phyloP scores from a whole-genome alignment of 352 stramenopile species.

The Pythium catenulatum region DNA sequence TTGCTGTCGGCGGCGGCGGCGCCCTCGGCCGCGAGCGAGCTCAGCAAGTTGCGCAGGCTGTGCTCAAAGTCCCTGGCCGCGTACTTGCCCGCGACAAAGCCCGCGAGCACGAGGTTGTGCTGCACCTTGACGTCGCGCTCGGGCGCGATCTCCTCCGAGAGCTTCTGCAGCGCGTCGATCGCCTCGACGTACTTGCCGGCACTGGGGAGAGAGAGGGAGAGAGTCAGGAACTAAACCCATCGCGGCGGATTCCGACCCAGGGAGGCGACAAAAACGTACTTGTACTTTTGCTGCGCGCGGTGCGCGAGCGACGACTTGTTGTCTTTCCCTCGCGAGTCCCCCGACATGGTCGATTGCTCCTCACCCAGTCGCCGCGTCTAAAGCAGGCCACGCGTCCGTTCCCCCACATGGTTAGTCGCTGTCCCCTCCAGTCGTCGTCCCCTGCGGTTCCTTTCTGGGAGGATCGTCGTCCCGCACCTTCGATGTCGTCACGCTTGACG shows the following conservation, averaged over 20 bases:
- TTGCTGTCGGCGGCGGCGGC: too few species aligned
- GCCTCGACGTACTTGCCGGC: conserved; percentile 92
- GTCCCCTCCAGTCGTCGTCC: too few species aligned
- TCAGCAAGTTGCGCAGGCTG: conserved; percentile 80
- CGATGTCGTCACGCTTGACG: too few species aligned
- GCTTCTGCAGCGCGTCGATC: conserved; percentile 90
- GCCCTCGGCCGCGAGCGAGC: conserved; percentile 62
- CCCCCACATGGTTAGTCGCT: too few species aligned
- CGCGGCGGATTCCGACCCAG: too few species aligned
- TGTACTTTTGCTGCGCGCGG: conserved; percentile 93
- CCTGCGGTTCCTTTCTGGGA: too few species aligned
- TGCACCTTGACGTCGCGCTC: conserved; percentile 90
- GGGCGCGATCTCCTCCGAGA: conserved; percentile 88
- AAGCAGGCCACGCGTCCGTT: too few species aligned
- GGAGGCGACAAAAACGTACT: conserved; percentile 80
- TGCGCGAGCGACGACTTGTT: conserved; percentile 93
- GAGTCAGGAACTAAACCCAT: too few species aligned
- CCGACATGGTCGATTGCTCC: conserved; percentile 70
- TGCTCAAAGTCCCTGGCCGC: conserved; percentile 85
- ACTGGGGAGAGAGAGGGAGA: conserved; percentile 56
- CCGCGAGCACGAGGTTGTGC: conserved; percentile 88
- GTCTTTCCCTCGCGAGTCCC: conserved; percentile 81
- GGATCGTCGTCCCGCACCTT: too few species aligned
- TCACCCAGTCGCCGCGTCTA: too few species aligned
- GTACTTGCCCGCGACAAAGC: conserved; percentile 81